Evolutionary conservation across 345 rosid genomes (phyloP).

Genomic region (Mallotus nudiflorus): DNA sequence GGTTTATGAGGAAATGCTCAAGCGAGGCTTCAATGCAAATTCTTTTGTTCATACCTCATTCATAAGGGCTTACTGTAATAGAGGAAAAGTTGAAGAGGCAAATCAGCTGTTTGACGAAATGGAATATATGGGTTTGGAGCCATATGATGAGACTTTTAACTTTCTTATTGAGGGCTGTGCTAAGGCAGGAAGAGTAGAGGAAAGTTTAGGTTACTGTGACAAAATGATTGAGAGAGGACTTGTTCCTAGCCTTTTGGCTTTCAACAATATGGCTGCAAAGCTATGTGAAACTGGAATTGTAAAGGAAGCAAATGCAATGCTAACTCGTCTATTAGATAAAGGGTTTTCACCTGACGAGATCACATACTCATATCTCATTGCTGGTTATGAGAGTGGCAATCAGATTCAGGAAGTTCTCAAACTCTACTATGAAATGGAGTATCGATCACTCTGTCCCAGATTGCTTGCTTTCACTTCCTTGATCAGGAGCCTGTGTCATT

Average conservation of each 20-base stretch:
- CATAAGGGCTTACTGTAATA: slow-evolving; percentile 43
- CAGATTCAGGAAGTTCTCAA: slow-evolving; percentile 57
- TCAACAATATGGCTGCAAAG: slow-evolving; percentile 53
- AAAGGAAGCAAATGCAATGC: slow-evolving; percentile 42
- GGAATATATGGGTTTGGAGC: slow-evolving; percentile 49
- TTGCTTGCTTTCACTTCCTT: slow-evolving; percentile 39
- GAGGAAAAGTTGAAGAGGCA: slow-evolving; percentile 49
- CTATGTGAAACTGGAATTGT: slow-evolving; percentile 41
- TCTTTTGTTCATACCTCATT: slow-evolving; percentile 58
- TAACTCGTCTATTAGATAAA: slow-evolving; percentile 49
- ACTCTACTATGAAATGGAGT: slow-evolving; percentile 73
- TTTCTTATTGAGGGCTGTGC: slow-evolving; percentile 53
- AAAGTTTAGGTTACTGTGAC: slow-evolving; percentile 44
- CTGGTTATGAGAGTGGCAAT: slow-evolving; percentile 45
- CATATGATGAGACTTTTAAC: slow-evolving; percentile 58
- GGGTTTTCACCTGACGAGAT: slow-evolving; percentile 54
- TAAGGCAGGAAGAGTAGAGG: slow-evolving; percentile 44
- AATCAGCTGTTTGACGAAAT: slow-evolving; percentile 48
- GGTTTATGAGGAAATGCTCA: slow-evolving; percentile 66
- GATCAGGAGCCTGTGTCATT: slow-evolving; percentile 44
- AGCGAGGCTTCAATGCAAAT: slow-evolving; percentile 61
- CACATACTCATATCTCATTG: slow-evolving; percentile 50
- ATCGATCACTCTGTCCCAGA: slow-evolving; percentile 43
- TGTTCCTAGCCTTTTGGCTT: slow-evolving; percentile 47
- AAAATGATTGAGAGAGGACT: slow-evolving; percentile 50